Conservation (phyloP, 371 early-diverging fungal species). For the Actinomucor elegans region DNA sequence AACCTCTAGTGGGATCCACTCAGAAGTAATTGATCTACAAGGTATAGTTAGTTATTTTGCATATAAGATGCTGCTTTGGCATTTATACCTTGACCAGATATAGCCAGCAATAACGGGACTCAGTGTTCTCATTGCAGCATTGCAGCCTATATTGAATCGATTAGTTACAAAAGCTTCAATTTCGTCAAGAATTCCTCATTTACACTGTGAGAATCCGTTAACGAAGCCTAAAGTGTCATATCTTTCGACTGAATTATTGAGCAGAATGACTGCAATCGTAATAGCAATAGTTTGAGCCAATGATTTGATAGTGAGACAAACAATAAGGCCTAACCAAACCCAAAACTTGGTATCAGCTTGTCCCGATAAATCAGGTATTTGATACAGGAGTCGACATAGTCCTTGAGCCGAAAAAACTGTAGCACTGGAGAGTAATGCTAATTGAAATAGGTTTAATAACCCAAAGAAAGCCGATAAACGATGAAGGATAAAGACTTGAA, state of each 20-base stretch:
- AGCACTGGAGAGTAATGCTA: slow-evolving; percentile 35
- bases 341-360: slow-evolving; percentile 33
- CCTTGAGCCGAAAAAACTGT: slow-evolving; percentile 44
- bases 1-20: slow-evolving; percentile 12
- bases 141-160: slow-evolving; percentile 27
- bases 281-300: slow-evolving; percentile 32
- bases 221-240: slow-evolving; percentile 30
- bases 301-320: slow-evolving; percentile 30
- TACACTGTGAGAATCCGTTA: slow-evolving; percentile 48
- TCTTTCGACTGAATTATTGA: slow-evolving; percentile 31
- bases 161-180: too few species aligned
- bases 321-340: slow-evolving; percentile 44
- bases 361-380: slow-evolving; percentile 27
- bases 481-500: slow-evolving; percentile 65
- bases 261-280: slow-evolving; percentile 29
- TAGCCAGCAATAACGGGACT: slow-evolving; percentile 43
- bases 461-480: slow-evolving; percentile 43
- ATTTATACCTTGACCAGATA: slow-evolving; percentile 35
- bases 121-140: slow-evolving; percentile 38
- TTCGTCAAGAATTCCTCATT: too few species aligned
- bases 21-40: slow-evolving; percentile 4
- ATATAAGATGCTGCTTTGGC: neutral
- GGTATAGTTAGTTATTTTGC: too few species aligned
- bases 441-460: slow-evolving; percentile 47
- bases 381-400: slow-evolving; percentile 28